Evolutionary conservation across 305 asterid genomes (phyloP).

Genomic region (Plantago lanceolata): DNA sequence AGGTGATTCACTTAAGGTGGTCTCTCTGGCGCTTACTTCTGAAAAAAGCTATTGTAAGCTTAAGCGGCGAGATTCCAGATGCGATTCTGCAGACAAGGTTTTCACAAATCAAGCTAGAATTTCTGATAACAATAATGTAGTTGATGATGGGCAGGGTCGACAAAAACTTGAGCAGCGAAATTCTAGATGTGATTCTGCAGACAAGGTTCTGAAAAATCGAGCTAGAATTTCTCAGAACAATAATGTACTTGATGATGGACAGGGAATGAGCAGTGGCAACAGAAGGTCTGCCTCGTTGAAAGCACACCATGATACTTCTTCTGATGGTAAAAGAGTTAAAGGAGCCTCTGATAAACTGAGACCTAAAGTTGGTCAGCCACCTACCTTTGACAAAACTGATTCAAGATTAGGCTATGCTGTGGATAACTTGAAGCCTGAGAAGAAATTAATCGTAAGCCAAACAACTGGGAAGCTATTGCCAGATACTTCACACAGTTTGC

Average conservation of each 20-base stretch:
- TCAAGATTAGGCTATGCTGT: constrained; percentile 28
- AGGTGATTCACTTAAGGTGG: constrained; percentile 40
- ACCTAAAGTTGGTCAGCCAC: constrained; percentile 35
- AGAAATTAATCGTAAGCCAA: constrained; percentile 42
- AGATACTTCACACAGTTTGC: constrained; percentile 30
- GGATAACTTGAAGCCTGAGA: constrained; percentile 36
- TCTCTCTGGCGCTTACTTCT: constrained; percentile 36
- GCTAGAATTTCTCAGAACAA: constrained; percentile 37
- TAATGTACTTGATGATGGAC: constrained; percentile 35
- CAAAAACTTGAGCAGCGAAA: constrained; percentile 28
- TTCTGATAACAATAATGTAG: constrained; percentile 38
- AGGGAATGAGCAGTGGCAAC: constrained; percentile 34
- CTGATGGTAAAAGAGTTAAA: constrained; percentile 46
- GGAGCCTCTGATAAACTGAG: constrained; percentile 28
- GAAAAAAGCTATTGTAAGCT: constrained; percentile 35
- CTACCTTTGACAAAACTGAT: constrained; percentile 37
- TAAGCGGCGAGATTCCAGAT: constrained; percentile 39
- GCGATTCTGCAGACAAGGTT: constrained; percentile 37
- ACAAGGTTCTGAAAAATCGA: constrained; percentile 34
- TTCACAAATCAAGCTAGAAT: constrained; percentile 31
- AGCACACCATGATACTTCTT: constrained; percentile 38
- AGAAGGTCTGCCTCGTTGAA: constrained; percentile 32
- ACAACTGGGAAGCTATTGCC: constrained; percentile 37
- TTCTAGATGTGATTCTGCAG: constrained; percentile 40
- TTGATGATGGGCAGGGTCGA: constrained; percentile 33